Evolutionary conservation across 139 green algal species (phyloP).

Genomic region (Tetraselmis striata): DNA sequence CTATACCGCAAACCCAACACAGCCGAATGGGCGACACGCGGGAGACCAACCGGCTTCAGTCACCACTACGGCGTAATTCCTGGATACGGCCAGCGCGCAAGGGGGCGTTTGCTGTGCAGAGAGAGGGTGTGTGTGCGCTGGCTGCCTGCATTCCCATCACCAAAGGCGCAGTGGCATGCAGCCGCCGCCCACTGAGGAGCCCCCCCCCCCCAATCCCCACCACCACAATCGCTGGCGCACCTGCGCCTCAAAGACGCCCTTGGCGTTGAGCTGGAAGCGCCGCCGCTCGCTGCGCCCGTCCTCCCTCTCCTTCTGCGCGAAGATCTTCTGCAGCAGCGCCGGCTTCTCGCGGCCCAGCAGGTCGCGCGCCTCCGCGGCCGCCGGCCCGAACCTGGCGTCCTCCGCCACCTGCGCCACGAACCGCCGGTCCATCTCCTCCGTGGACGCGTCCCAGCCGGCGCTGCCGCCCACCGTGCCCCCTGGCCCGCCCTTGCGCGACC

Average conservation of each 20-base stretch:
- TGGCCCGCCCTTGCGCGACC: neutral
- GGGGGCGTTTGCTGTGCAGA: too few species aligned
- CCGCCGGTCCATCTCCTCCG: neutral
- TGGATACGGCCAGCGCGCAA: too few species aligned
- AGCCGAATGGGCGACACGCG: too few species aligned
- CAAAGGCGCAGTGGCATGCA: neutral
- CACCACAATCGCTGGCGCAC: neutral
- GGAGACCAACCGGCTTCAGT: too few species aligned
- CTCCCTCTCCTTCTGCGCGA: neutral
- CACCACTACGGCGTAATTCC: too few species aligned
- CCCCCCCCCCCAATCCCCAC: neutral
- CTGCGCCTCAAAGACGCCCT: neutral
- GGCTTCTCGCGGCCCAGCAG: neutral
- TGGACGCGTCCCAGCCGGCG: neutral
- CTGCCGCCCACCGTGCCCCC: neutral
- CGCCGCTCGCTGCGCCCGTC: neutral
- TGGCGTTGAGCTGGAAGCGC: neutral
- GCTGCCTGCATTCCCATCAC: too few species aligned
- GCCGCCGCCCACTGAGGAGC: neutral
- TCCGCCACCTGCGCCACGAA: neutral
- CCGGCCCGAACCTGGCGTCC: neutral
- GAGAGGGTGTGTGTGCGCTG: too few species aligned
- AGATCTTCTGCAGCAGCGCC: neutral
- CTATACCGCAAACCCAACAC: too few species aligned
- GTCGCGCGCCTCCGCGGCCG: neutral